Conservation (phyloP, 108 stramenopile species). For the Fragilaria crotonensis region DNA sequence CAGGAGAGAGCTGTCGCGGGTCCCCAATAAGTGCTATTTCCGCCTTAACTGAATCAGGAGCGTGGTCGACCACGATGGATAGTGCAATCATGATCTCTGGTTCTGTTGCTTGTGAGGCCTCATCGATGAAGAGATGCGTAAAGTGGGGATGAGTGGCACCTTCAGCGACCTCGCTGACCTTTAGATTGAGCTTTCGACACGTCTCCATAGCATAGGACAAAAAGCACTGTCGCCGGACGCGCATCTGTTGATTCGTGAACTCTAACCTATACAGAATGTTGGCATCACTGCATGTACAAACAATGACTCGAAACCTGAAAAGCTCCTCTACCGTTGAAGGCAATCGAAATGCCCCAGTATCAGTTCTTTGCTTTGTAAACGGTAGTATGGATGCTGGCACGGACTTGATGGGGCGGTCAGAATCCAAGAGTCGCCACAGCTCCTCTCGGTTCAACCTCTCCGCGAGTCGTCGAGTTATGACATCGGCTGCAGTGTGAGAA, state of each 20-base stretch:
- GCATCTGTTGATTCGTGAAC: constrained; percentile 51
- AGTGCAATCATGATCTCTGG: constrained; percentile 58
- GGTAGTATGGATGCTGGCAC: constrained; percentile 46
- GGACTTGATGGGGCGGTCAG: constrained; percentile 32
- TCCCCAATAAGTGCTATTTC: constrained; percentile 65
- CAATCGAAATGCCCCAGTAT: constrained; percentile 30
- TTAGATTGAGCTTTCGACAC: no score
- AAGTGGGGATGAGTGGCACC: constrained; percentile 39
- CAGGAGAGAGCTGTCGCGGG: constrained; percentile 49
- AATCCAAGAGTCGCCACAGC: constrained; percentile 52
- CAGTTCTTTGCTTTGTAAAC: constrained; percentile 29
- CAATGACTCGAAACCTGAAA: constrained; percentile 40
- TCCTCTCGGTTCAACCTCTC: constrained; percentile 15
- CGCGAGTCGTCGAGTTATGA: constrained; percentile 45
- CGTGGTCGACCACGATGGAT: constrained; percentile 59
- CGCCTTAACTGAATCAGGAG: constrained; percentile 27
- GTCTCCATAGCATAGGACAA: no score
- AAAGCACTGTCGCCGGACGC: constrained; percentile 36
- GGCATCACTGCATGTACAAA: constrained; percentile 67
- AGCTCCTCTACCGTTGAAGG: constrained; percentile 36
- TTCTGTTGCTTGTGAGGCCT: constrained; percentile 76
- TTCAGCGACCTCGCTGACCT: constrained; percentile 5
- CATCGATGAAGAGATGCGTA: constrained; percentile 69
- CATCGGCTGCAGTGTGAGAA: constrained; percentile 65
- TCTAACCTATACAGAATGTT: constrained; percentile 47